A percentile compares a stretch with the other conserved stretches of the same genome.
These are phyloP conservation scores for Elasticomyces elasticus DNA, from an alignment of 495 filamentous ascomycete genomes.

Conservation along the genomic window DNA sequence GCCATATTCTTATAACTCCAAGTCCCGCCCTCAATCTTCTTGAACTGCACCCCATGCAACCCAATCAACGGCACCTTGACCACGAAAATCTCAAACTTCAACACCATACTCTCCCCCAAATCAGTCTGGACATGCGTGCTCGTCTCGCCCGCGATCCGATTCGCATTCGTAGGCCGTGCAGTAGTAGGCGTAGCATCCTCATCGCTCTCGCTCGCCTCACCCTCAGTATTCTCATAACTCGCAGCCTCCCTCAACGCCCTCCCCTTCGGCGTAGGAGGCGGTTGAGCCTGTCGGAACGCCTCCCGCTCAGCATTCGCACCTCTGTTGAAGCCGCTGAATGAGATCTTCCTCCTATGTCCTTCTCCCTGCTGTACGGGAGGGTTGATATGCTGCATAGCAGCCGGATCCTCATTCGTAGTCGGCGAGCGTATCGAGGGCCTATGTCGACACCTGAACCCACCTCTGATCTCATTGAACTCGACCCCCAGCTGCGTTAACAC, in stretches of 20 bases:
- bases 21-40: constrained; percentile 87
- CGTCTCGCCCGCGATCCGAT: constrained; percentile 61
- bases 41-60: constrained; percentile 95
- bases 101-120: constrained; percentile 63
- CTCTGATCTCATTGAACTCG: constrained; percentile 81
- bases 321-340: constrained; percentile 62
- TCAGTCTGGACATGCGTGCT: constrained; percentile 81
- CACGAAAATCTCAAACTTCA: constrained; percentile 93
- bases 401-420: constrained; percentile 43
- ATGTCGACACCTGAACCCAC: constrained; percentile 83
- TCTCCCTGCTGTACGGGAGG: neutral
- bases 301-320: constrained; percentile 49
- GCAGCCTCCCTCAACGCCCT: constrained; percentile 23
- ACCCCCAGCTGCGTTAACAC: constrained; percentile 83
- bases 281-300: constrained; percentile 34
- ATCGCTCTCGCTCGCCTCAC: constrained; percentile 72
- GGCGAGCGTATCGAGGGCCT: constrained; percentile 58
- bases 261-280: constrained; percentile 13
- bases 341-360: constrained; percentile 66
- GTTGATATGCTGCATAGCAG: constrained; percentile 42
- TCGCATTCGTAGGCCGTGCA: neutral
- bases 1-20: constrained; percentile 99
- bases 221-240: constrained; percentile 67
- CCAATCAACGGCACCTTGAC: constrained; percentile 94
- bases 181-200: constrained; percentile 27